These are phyloP conservation scores for Emericellopsis terricola DNA, from an alignment of 495 filamentous ascomycete genomes.

Conservation along the genomic window DNA sequence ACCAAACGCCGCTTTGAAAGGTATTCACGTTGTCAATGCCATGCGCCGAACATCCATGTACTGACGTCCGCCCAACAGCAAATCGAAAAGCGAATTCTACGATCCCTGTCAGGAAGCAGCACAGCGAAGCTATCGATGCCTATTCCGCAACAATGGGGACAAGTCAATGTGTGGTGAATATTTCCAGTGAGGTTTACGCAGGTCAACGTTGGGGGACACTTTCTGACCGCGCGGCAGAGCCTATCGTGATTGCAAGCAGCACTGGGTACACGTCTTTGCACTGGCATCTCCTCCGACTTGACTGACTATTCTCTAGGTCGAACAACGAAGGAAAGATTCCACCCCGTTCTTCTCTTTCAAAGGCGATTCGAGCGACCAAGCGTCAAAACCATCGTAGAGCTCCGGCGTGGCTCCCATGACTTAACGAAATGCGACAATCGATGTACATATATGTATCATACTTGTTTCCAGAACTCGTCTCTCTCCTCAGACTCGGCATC, in stretches of 20 bases:
- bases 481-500: too few species aligned
- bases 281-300: not conserved
- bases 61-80: slow-evolving; percentile 36
- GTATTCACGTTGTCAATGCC: too few species aligned
- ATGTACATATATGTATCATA: too few species aligned
- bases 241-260: slow-evolving; percentile 86
- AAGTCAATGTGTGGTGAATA: slow-evolving; percentile 80
- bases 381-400: too few species aligned
- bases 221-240: slow-evolving; percentile 35
- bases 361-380: too few species aligned
- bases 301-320: not conserved
- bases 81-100: slow-evolving; percentile 67
- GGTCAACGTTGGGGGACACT: not conserved
- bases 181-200: slow-evolving; percentile 58
- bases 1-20: too few species aligned
- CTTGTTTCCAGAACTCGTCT: too few species aligned
- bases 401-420: too few species aligned
- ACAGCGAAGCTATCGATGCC: slow-evolving; percentile 62
- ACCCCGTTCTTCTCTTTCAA: slow-evolving; percentile 8
- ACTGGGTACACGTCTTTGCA: slow-evolving; percentile 43
- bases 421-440: too few species aligned
- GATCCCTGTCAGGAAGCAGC: slow-evolving; percentile 95
- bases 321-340: slow-evolving; percentile 1
- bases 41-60: too few species aligned
- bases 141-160: slow-evolving; percentile 73